Conservation (phyloP, 139 green algal species). For the Coelastrella sp. region DNA sequence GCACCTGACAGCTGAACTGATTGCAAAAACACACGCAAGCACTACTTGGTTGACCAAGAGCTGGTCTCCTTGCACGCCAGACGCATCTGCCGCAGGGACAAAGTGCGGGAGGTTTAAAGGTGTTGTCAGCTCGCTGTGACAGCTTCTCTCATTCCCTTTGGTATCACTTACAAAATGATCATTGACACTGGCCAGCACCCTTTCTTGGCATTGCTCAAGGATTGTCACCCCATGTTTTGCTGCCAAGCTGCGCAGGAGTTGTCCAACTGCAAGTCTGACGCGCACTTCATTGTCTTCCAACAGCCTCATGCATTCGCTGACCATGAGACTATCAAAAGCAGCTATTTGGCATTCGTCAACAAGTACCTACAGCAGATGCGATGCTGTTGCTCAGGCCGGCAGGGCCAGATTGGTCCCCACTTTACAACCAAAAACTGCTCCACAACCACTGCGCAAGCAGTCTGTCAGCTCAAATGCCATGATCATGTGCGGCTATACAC, state of each 20-base stretch:
- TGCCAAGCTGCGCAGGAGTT: conserved; percentile 65
- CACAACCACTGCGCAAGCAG: too few species aligned
- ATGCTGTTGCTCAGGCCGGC: too few species aligned
- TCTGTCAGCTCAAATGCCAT: not conserved
- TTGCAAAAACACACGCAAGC: too few species aligned
- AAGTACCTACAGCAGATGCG: conserved; percentile 12
- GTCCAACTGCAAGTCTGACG: conserved; percentile 72
- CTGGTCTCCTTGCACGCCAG: not conserved
- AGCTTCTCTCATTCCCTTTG: not conserved
- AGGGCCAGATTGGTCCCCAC: too few species aligned
- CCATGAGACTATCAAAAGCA: conserved; percentile 39
- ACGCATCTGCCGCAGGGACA: not conserved
- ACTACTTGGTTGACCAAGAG: not conserved
- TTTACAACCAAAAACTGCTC: too few species aligned
- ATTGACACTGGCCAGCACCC: conserved; percentile 74
- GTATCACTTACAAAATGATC: conserved; percentile 69
- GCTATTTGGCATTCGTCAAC: conserved; percentile 19
- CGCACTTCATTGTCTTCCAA: conserved; percentile 75
- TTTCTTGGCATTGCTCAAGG: conserved; percentile 43
- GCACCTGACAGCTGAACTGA: too few species aligned
- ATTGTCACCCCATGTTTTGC: conserved; percentile 54
- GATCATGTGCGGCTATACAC: not conserved
- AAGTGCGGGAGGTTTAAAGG: too few species aligned
- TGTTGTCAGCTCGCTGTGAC: too few species aligned
- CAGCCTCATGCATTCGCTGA: conserved; percentile 40